A percentile compares a stretch with the other conserved stretches of the same genome.
phyloP scores from a whole-genome alignment of 2,329 filamentous ascomycete genomes.

The Nothomitra cinnamomea region DNA sequence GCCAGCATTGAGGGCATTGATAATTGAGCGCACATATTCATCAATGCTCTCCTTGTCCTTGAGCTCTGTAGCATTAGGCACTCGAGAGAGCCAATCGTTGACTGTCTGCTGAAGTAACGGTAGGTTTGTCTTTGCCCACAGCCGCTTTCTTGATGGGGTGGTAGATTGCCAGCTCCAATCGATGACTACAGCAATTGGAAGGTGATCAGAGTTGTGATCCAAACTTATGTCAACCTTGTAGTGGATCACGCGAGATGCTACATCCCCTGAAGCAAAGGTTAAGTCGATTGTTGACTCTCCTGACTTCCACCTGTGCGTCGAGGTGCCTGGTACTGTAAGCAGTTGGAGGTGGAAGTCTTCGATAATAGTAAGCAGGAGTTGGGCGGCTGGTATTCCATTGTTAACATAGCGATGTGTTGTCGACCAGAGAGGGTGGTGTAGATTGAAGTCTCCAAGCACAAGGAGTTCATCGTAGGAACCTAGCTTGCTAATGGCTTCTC shows the following conservation, averaged over 20 bases:
- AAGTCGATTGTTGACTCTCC: conserved; percentile 12
- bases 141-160: conserved; percentile 6
- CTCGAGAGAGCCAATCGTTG: conserved; percentile 1
- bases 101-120: conserved; percentile 10
- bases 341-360: conserved; percentile 9
- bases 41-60: conserved; percentile 10
- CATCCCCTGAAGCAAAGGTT: conserved; percentile 7
- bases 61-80: conserved; percentile 4
- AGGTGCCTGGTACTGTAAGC: conserved; percentile 8
- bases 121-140: conserved; percentile 11
- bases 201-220: conserved; percentile 16
- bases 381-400: conserved; percentile 5
- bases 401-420: conserved; percentile 5
- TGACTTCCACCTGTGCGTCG: conserved; percentile 8
- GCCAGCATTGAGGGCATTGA: conserved; percentile 11
- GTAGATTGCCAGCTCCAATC: conserved; percentile 13
- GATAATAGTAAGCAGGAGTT: conserved; percentile 10
- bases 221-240: conserved; percentile 10
- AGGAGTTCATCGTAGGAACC: conserved; percentile 8
- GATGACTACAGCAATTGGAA: conserved; percentile 11
- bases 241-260: conserved; percentile 6
- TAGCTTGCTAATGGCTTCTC: conserved; percentile 7
- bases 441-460: conserved; percentile 12
- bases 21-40: conserved; percentile 10
- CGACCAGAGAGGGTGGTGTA: conserved; percentile 13